Base-by-base conservation (phyloP, 1,139 yeast genomes). In the Dujonia santamariae region DNA sequence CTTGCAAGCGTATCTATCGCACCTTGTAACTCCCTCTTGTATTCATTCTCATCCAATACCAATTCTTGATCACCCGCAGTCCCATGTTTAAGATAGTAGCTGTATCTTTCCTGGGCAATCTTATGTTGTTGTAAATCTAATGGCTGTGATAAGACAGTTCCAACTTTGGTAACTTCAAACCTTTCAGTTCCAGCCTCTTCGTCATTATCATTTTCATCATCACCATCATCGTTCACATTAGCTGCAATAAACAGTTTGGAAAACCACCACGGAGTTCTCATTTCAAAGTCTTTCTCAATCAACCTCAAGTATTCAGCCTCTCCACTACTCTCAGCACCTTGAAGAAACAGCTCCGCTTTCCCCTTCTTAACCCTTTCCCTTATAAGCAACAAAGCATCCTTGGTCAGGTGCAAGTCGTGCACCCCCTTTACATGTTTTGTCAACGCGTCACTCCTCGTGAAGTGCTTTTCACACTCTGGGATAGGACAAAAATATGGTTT, bases 401-500 rank as follows among this genome's bases (percentile, higher is more conserved):
- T 54, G 15, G 59, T 49, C 34, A 59, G 55, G 38, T 67, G 67
- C 37, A 69, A 64, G 38, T 77, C 81, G 48, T 81, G 88, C 1
- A 72, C 81, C 0, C 79, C 72, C 33, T 78, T 68, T 36, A 81
- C 65, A 51, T 84, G 92, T 46, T 76, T 72, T 11, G 81, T 72
- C 42, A 84, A 60, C 1, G 81, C 84, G 42, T 78, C 85, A 1
- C 80, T 64, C 37, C 81, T 54, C 1, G 77, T 68, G 47, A 80
- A 81, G 34, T 70, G 71, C 40, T 76, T 70, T 38, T 72, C 75
- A 56, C 92, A 84, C 47, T 80, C 87, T 1, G 87, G 87, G 11
- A 81, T 65, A 0, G 79, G 70, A 50, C 94, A 84, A 44, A 69
- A 76, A 48, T 76, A 80, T 21, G 85, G 85, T 44, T 72, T 72